phyloP scores from a whole-genome alignment of 331 rosid species.

The Erythrophleum ivorense region DNA sequence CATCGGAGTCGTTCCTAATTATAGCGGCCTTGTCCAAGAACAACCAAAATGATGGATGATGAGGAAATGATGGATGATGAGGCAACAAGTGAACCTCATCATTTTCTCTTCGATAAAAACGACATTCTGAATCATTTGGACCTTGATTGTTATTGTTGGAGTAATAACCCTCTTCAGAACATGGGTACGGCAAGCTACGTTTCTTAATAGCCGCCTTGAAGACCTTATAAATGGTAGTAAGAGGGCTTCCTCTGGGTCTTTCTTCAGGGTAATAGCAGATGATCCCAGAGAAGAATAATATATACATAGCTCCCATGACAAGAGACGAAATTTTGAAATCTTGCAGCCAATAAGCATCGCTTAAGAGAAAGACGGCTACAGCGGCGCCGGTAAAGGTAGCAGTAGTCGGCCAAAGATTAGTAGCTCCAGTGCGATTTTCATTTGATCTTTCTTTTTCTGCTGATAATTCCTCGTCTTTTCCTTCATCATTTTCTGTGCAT shows the following conservation, averaged over 20 bases:
- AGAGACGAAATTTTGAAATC: not conserved
- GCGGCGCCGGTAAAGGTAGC: not conserved
- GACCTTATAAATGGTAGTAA: not conserved
- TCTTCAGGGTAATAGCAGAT: not conserved
- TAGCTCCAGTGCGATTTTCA: not conserved
- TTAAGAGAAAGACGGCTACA: not conserved
- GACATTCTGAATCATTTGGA: not conserved
- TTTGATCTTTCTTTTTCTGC: not conserved
- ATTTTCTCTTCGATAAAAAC: not conserved
- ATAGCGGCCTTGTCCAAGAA: not conserved
- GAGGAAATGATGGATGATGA: too few species aligned
- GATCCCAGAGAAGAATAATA: not conserved
- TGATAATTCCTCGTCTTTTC: too few species aligned
- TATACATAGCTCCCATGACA: not conserved
- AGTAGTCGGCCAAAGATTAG: not conserved
- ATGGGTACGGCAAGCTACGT: not conserved
- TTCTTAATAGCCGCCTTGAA: not conserved
- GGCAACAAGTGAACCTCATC: too few species aligned
- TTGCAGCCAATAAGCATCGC: not conserved
- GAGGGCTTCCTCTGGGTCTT: not conserved
- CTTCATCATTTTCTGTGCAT: too few species aligned
- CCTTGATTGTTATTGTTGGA: not conserved
- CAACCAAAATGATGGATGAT: not conserved
- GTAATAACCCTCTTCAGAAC: not conserved
- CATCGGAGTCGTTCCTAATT: too few species aligned